Evolutionary conservation across 495 filamentous ascomycete species (phyloP).

Genomic region (Aspergillus biplanus): DNA sequence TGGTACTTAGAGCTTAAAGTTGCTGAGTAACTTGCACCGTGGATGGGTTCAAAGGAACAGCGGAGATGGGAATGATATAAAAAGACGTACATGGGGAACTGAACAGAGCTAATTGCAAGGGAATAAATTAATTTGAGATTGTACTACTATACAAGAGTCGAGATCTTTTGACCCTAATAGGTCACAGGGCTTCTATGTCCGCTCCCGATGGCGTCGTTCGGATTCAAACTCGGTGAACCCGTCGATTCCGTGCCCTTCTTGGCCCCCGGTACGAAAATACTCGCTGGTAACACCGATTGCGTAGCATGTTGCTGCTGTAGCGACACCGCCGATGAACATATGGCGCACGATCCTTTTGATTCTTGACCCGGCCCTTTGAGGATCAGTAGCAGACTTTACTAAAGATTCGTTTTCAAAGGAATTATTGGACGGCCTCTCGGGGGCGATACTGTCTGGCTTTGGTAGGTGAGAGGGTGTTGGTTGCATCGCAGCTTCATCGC

Average conservation of each 20-base stretch:
- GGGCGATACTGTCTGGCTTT: neutral
- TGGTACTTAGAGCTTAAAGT: no score
- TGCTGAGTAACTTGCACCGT: no score
- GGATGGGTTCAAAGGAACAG: neutral
- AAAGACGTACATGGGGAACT: neutral
- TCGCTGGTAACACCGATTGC: constrained; percentile 70
- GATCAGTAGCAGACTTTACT: neutral
- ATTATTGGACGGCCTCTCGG: neutral
- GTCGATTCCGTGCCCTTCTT: constrained; percentile 56
- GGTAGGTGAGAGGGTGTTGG: constrained; percentile 6
- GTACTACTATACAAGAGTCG: neutral
- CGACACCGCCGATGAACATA: constrained; percentile 58
- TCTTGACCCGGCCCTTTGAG: constrained; percentile 23
- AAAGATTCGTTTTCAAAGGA: neutral
- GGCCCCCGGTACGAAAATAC: constrained; percentile 63
- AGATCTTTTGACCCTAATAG: neutral
- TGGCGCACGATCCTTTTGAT: constrained; percentile 47
- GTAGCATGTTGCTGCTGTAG: constrained; percentile 67
- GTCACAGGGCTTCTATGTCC: neutral
- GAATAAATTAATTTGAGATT: constrained; percentile 1
- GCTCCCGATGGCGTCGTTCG: constrained; percentile 37
- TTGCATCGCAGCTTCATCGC: neutral
- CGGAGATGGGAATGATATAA: neutral
- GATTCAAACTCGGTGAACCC: constrained; percentile 54
- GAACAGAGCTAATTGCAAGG: no score